Conservation (phyloP, 257 asterid species). For the Craterostigma plantagineum region DNA sequence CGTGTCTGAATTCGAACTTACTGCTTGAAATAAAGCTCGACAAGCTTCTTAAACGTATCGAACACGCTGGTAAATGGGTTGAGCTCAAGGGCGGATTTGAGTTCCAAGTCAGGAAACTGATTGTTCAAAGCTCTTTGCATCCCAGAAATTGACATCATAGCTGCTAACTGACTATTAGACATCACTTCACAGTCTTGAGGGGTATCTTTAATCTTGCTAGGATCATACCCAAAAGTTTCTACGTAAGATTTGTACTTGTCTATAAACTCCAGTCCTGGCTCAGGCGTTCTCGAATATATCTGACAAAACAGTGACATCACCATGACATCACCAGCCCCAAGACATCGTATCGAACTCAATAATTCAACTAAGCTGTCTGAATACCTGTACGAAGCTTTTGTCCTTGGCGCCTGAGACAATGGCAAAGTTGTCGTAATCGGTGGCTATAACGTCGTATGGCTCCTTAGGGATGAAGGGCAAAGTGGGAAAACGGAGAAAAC, state of each 20-base stretch:
- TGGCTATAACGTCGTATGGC: conserved; percentile 78
- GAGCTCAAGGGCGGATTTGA: conserved; percentile 28
- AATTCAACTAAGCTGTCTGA: neutral
- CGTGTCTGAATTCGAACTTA: neutral
- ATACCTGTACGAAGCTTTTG: conserved; percentile 64
- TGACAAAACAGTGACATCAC: conserved; percentile 10
- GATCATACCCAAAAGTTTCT: conserved; percentile 53
- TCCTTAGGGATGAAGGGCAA: conserved; percentile 85
- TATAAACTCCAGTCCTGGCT: conserved; percentile 66
- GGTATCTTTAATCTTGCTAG: conserved; percentile 64
- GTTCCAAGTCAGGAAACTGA: conserved; percentile 70
- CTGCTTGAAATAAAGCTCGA: conserved; percentile 71
- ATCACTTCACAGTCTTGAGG: conserved; percentile 79
- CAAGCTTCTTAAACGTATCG: conserved; percentile 71
- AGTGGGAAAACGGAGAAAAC: conserved; percentile 87
- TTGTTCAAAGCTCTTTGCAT: conserved; percentile 78
- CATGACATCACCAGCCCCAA: too few relatives aligned
- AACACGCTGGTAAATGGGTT: conserved; percentile 70
- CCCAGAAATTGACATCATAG: conserved; percentile 86
- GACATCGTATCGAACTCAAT: too few relatives aligned
- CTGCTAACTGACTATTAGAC: conserved; percentile 55
- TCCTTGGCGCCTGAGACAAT: conserved; percentile 89
- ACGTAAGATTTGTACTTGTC: conserved; percentile 51
- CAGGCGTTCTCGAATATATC: conserved; percentile 83
- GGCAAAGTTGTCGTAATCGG: conserved; percentile 77